Evolutionary conservation across 306 rosid genomes (phyloP), one percentile per base, ranked within the genome.

Genomic region (Malus fusca): DNA sequence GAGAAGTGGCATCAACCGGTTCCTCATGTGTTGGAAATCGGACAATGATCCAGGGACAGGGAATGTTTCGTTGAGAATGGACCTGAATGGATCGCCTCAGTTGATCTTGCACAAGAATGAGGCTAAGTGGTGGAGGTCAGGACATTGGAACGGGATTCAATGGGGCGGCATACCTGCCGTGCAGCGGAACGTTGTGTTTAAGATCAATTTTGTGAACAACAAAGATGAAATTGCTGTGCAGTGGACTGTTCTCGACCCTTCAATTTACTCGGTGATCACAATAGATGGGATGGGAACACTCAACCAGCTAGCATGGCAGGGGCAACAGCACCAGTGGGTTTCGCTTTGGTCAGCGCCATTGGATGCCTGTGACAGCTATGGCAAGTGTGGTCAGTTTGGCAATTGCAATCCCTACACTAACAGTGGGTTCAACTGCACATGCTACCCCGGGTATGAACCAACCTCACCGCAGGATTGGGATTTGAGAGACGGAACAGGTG

Each of bases 371-470:
- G 97, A 87, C 74, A 19, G 62, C 68, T 90, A 88, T 62, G 86
- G 82, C 6, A 67, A 67, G 1, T 90, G 96, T 11, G 88, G 97
- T 40, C 15, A 74, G 1, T 87, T 80, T 25, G 74, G 90, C 22
- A 75, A 77, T 11, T 92, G 96, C 40, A 42, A 90, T 65, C 84
- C 90, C 3, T 75, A 73, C 33, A 76, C 79, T 56, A 33, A 62
- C 4, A 84, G 78, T 3, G 66, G 75, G 11, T 84, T 74, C 52
- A 72, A 58, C 56, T 92, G 97, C 69, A 25, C 80, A 6, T 92
- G 97, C 65, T 60, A 85, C 1, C 96, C 92, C 0, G 96, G 97
- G 7, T 88, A 84, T 64, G 85, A 88, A 63, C 96, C 96, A 13
- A 81, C 53, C 43, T 69, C 66, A 3, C 68, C 79, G 15, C 71